Evolutionary conservation across 192 early-diverging fungal species (phyloP), one percentile per base, ranked within the genome.

Genomic region (Mortierella hygrophila): DNA sequence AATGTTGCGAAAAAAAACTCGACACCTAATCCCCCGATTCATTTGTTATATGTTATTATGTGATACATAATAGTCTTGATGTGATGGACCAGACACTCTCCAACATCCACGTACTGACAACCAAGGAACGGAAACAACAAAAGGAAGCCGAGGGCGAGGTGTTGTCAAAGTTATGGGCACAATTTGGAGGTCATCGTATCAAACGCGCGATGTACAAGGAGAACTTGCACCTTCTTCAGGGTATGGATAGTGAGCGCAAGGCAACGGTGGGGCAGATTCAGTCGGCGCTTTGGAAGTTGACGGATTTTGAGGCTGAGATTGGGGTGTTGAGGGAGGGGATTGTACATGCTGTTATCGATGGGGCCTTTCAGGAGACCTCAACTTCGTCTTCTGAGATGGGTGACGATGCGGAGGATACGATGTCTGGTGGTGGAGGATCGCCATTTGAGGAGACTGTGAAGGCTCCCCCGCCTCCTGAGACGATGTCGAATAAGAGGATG

Each of bases 231-330:
- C 60, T 92, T 3, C 49, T 92, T 13, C 47, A 71, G 21, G 52
- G 81, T 26, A 82, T 90, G 69, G 90, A 90, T 42, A 23, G 23
- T 3, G 88, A 92, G 49, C 88, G 92, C 37, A 84, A 84, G 15
- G 75, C 74, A 6, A 89, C 90, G 0, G 85, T 90, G 15, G 65
- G 76, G 18, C 82, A 87, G 73, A 55, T 92, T 16, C 78, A 90
- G 40, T 44, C 86, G 6, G 87, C 88, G 54, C 65, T 91, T 21
- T 89, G 82, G 75, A 78, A 89, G 54, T 74, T 92, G 82, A 89
- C 90, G 3, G 83, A 89, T 1, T 90, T 91, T 74, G 90, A 92
- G 74, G 82, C 89, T 49, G 92, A 92, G 80, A 80, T 92, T 38
- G 90, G 90, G 42, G 82, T 90, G 44, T 72, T 92, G 44, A 70